These are phyloP conservation scores for Lithospermum erythrorhizon DNA, from an alignment of 257 asterid genomes.

Conservation along the genomic window DNA sequence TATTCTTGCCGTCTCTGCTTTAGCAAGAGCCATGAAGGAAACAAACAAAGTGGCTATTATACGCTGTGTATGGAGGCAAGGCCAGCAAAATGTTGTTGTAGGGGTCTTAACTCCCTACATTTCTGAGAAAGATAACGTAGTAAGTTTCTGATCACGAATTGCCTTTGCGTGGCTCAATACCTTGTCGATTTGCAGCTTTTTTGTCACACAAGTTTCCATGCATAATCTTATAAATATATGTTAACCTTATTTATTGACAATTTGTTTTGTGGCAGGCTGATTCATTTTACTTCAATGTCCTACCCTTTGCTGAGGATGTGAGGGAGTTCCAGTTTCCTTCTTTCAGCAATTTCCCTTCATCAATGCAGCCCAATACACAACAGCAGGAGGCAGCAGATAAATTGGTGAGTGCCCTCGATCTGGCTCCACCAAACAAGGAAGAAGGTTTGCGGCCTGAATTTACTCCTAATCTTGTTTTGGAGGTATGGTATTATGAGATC, in stretches of 20 bases:
- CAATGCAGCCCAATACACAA: slow-evolving; percentile 71
- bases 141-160: slow-evolving; percentile 24
- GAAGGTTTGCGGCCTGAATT: slow-evolving; percentile 71
- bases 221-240: slow-evolving; percentile 1
- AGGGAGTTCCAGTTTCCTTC: slow-evolving; percentile 96
- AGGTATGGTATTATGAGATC: slow-evolving; percentile 30
- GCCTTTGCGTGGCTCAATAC: not conserved
- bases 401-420: slow-evolving; percentile 80
- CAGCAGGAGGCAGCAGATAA: slow-evolving; percentile 88
- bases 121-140: slow-evolving; percentile 56
- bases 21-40: slow-evolving; percentile 91
- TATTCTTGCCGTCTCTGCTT: slow-evolving; percentile 64
- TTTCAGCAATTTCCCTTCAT: slow-evolving; percentile 63
- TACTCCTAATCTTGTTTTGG: slow-evolving; percentile 84
- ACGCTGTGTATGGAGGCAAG: slow-evolving; percentile 99
- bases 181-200: not conserved
- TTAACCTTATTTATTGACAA: not conserved
- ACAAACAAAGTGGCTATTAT: slow-evolving; percentile 74
- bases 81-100: slow-evolving; percentile 74
- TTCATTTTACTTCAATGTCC: slow-evolving; percentile 90
- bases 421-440: slow-evolving; percentile 67
- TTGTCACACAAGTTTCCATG: not conserved
- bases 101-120: slow-evolving; percentile 81
- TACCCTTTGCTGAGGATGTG: slow-evolving; percentile 98
- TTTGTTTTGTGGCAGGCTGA: slow-evolving; percentile 47